These are phyloP conservation scores for Populus davidiana DNA, from an alignment of 345 rosid species.

Conservation along the genomic window DNA sequence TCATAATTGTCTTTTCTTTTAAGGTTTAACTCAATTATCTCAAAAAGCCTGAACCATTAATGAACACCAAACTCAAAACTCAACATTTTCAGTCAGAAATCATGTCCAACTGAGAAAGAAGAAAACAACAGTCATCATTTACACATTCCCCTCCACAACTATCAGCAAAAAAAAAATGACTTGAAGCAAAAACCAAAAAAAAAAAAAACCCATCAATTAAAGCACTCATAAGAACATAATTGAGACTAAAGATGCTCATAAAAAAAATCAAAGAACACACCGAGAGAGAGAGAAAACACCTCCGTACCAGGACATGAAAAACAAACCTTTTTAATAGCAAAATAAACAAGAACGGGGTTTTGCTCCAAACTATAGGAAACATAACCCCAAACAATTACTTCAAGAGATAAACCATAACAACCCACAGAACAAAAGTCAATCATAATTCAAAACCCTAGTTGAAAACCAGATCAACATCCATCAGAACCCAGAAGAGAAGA, in stretches of 20 bases:
- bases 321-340: neutral
- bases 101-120: neutral
- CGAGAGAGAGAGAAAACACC: neutral
- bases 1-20: neutral
- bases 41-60: neutral
- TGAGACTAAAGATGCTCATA: too few relatives aligned
- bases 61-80: neutral
- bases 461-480: neutral
- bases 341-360: neutral
- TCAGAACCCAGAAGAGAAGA: neutral
- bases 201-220: neutral
- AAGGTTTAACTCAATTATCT: neutral
- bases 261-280: neutral
- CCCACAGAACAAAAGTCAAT: neutral
- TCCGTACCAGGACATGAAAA: neutral
- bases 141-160: neutral
- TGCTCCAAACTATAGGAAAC: neutral
- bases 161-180: neutral
- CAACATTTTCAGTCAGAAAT: neutral
- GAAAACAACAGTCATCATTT: neutral
- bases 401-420: neutral
- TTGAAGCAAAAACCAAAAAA: neutral
- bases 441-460: constrained; percentile 6
- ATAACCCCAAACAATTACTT: neutral
- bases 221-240: neutral